These are phyloP conservation scores for Liriodendron chinense DNA, from an alignment of 164 flowering plant genomes.

Conservation along the genomic window DNA sequence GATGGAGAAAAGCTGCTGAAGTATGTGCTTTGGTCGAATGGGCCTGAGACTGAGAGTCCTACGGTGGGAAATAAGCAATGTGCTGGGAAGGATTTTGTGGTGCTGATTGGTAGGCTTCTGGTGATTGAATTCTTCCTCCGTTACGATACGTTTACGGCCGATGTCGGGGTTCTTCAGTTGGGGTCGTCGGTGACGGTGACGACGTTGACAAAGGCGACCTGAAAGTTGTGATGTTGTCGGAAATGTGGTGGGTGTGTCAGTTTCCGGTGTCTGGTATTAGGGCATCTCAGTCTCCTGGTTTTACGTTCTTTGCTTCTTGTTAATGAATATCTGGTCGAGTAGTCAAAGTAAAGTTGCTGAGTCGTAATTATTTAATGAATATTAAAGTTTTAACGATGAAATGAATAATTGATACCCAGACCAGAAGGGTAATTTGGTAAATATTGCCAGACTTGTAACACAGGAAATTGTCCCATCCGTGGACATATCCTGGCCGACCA, in stretches of 20 bases:
- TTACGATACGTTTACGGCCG: conserved; percentile 43
- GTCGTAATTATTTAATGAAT: no score
- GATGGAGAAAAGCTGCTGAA: conserved; percentile 47
- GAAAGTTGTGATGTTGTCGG: background rate
- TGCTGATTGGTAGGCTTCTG: conserved; percentile 33
- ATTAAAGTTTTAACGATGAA: no score
- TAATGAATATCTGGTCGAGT: no score
- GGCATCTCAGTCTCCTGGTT: no score
- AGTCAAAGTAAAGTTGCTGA: no score
- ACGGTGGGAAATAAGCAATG: conserved; percentile 44
- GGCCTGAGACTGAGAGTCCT: conserved; percentile 40
- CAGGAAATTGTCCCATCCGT: no score
- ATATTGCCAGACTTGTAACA: no score
- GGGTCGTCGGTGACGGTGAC: conserved; percentile 17
- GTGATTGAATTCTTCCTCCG: conserved; percentile 46
- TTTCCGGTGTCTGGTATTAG: background rate
- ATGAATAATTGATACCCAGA: no score
- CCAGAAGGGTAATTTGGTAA: no score
- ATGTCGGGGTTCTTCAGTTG: conserved; percentile 5
- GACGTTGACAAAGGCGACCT: conserved; percentile 18
- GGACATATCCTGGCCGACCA: no score
- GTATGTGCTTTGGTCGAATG: conserved; percentile 64
- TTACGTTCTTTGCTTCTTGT: no score
- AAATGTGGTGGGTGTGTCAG: background rate
- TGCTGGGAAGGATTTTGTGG: conserved; percentile 44